Evolutionary conservation across 352 stramenopile genomes (phyloP).

Genomic region (Globisporangium okanoganense): DNA sequence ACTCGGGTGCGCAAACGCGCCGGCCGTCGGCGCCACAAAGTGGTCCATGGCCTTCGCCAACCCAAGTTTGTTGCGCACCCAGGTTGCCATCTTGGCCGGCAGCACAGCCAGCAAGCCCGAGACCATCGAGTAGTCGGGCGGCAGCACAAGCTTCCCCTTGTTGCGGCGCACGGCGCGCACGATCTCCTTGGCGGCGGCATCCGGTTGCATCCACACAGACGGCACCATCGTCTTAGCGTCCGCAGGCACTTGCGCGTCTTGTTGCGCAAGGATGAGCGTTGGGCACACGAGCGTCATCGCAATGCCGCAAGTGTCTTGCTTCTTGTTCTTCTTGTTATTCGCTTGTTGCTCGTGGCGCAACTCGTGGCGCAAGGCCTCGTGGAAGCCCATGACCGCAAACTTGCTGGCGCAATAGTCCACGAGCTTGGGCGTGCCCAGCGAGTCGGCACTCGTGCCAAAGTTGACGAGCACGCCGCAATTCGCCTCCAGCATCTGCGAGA

Average conservation of each 20-base stretch:
- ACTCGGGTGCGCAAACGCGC: background rate
- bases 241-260: background rate
- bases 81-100: conserved; percentile 5
- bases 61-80: conserved; percentile 14
- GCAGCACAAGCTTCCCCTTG: conserved; percentile 15
- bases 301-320: conserved; percentile 5
- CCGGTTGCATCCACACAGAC: conserved; percentile 15
- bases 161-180: conserved; percentile 13
- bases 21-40: conserved; percentile 1
- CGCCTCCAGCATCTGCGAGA: conserved; percentile 35
- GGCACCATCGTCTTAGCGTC: background rate
- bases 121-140: conserved; percentile 12
- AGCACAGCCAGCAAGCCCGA: conserved; percentile 7
- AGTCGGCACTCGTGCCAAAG: conserved; percentile 30
- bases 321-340: conserved; percentile 7
- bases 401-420: conserved; percentile 46
- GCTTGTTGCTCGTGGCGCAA: conserved; percentile 14
- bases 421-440: conserved; percentile 29
- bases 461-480: conserved; percentile 28
- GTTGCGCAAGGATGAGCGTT: conserved; percentile 6
- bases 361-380: conserved; percentile 38
- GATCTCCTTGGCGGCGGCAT: conserved; percentile 13
- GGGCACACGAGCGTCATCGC: conserved; percentile 17
- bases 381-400: conserved; percentile 41
- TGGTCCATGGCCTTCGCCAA: conserved; percentile 16